Evolutionary conservation across 169 alveolate genomes (phyloP), one percentile per base, ranked within the genome.

Genomic region (Plasmodium ovale): DNA sequence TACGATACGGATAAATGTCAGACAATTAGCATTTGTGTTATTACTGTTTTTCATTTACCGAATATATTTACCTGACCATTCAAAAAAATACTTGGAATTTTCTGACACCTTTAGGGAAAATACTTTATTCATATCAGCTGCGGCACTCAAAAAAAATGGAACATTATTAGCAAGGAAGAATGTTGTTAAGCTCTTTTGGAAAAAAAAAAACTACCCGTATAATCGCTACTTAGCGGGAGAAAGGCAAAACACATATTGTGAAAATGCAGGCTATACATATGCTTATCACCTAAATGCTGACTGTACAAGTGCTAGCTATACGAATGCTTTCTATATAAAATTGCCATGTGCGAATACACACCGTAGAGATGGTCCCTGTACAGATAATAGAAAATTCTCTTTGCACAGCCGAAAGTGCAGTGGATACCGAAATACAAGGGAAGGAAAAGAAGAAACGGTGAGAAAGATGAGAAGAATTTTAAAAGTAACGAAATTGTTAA

Each of bases 401-500:
- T 54, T 82, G 44, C n/a, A 82, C n/a, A 82, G 90, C 49, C 56
- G 84, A 65, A 82, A 82, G 39, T 82, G 90, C 67, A 53, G 53
- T 82, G 84, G 84, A 21, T 82, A 82, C 35, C 33, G 90, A 82
- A 82, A 82, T 31, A 82, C 90, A 14, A 82, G 82, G 67, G 90
- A 82, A 51, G 90, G 90, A 65, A 82, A 82, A 49, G 60, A 82
- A 19, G 90, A 82, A 82, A 82, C 59, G 14, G 37, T 82, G 16
- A 49, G 90, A 67, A 82, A 82, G 67, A 31, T 82, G n/a, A 82
- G 51, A 67, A 65, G 90, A 65, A 82, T 82, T 82, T 67, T 82
- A 65, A 82, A 82, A 64, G 90, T 82, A 25, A 82, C 90, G 23
- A 82, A 82, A n/a, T 39, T 82, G 31, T 49, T 82, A 65, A 82